A percentile compares a stretch with the other conserved stretches of the same genome.
These are phyloP conservation scores for Fusarium sp. DNA, from an alignment of 2,329 filamentous ascomycete genomes.

Conservation along the genomic window DNA sequence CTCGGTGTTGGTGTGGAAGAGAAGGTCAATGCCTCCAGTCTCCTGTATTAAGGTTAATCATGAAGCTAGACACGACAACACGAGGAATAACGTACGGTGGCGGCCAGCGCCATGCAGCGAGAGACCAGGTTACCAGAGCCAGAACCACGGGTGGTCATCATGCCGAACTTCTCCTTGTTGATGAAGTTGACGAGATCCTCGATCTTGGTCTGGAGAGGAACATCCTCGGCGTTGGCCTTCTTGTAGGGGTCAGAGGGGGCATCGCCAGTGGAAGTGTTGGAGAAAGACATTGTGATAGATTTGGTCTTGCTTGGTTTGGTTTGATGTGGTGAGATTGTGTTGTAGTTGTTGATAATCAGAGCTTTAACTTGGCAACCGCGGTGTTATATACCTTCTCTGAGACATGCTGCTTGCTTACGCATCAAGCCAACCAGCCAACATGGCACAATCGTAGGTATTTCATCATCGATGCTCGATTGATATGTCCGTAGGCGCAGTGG, in stretches of 20 bases:
- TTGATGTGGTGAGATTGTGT: constrained; percentile 8
- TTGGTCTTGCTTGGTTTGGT: constrained; percentile 6
- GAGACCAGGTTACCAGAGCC: constrained; percentile 75
- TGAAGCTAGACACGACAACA: neutral
- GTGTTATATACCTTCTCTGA: constrained; percentile 34
- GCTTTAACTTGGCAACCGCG: constrained; percentile 3
- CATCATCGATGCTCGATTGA: constrained; percentile 43
- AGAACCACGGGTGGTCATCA: constrained; percentile 83
- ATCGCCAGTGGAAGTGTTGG: constrained; percentile 69
- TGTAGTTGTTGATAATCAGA: constrained; percentile 23
- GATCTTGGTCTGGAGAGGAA: constrained; percentile 77
- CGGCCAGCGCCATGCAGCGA: constrained; percentile 87
- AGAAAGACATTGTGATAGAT: constrained; percentile 52
- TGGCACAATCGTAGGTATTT: constrained; percentile 42
- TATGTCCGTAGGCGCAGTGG: constrained; percentile 18
- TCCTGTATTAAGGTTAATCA: constrained; percentile 63
- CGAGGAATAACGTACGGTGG: constrained; percentile 66
- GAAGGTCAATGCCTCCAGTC: constrained; percentile 78
- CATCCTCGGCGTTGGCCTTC: constrained; percentile 73
- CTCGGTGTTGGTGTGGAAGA: constrained; percentile 93
- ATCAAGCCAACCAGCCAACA: constrained; percentile 29
- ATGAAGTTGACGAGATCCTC: constrained; percentile 78
- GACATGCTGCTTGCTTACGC: constrained; percentile 20
- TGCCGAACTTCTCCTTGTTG: constrained; percentile 80
- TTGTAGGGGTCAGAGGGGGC: constrained; percentile 82